Conservation (phyloP, 1,284 basidiomycete species). For the Ceratobasidium theobromae region DNA sequence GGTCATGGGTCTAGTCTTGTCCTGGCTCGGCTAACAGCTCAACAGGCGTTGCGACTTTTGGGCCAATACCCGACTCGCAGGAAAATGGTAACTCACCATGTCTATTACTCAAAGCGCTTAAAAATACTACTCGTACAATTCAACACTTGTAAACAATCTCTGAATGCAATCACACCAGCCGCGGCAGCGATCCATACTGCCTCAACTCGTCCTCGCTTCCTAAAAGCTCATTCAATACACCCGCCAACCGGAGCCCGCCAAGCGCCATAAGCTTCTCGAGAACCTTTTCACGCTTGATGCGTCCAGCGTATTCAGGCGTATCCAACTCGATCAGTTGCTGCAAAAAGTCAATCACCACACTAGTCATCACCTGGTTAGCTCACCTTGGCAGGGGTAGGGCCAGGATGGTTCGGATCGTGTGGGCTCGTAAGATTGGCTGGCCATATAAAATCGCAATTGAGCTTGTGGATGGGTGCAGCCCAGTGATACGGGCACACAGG, state of each 20-base stretch:
- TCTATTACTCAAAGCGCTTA: background rate
- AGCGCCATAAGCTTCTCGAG: constrained; percentile 81
- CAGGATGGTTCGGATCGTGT: constrained; percentile 21
- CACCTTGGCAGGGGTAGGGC: constrained; percentile 25
- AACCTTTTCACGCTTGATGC: constrained; percentile 64
- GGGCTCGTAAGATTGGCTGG: constrained; percentile 23
- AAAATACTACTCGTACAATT: background rate
- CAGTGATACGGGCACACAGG: constrained; percentile 78
- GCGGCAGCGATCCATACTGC: constrained; percentile 2
- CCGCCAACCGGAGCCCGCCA: constrained; percentile 82
- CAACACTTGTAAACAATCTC: background rate
- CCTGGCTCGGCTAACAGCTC: too few species aligned
- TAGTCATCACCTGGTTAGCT: background rate
- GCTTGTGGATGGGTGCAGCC: constrained; percentile 68
- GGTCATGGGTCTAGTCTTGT: background rate
- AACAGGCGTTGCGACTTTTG: constrained; percentile 16
- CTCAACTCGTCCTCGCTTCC: constrained; percentile 36
- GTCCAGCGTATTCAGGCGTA: constrained; percentile 76
- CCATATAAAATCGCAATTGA: constrained; percentile 43
- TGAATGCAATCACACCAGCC: background rate
- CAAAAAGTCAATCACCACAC: background rate
- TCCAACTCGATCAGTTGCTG: constrained; percentile 70
- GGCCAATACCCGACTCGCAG: background rate
- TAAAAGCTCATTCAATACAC: constrained; percentile 73
- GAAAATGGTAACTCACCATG: background rate